Conservation (phyloP, 2,329 filamentous ascomycete species). For the Fusarium chaquense region DNA sequence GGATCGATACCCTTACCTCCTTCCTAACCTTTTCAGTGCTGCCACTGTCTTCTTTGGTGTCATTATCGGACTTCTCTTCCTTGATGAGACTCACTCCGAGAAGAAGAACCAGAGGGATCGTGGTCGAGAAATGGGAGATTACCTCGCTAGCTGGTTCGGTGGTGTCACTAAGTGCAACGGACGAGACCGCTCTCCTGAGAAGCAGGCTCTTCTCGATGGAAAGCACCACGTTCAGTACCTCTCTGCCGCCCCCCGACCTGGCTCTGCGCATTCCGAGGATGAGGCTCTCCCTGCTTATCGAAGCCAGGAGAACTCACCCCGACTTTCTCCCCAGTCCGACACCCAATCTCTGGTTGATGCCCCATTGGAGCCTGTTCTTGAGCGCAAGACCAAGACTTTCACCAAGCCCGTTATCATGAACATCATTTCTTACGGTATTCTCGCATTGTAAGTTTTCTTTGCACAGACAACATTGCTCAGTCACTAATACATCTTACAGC, state of each 20-base stretch:
- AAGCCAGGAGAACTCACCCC: slow-evolving; percentile 68
- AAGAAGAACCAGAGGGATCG: slow-evolving; percentile 81
- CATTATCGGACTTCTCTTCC: slow-evolving; percentile 81
- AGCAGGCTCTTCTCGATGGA: slow-evolving; percentile 72
- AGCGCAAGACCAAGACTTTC: slow-evolving; percentile 69
- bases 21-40: slow-evolving; percentile 92
- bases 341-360: slow-evolving; percentile 30
- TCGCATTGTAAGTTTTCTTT: slow-evolving; percentile 83
- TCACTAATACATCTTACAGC: slow-evolving; percentile 61
- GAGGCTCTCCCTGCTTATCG: slow-evolving; percentile 78
- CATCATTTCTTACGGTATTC: slow-evolving; percentile 89
- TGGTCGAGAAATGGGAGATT: slow-evolving; percentile 81
- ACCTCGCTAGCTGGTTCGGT: slow-evolving; percentile 66
- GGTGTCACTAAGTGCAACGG: slow-evolving; percentile 51
- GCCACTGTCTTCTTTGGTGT: slow-evolving; percentile 82
- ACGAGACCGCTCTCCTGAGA: slow-evolving; percentile 61
- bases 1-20: slow-evolving; percentile 87
- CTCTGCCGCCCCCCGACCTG: slow-evolving; percentile 23
- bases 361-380: slow-evolving; percentile 33
- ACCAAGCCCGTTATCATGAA: slow-evolving; percentile 87
- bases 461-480: background rate
- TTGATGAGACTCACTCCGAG: slow-evolving; percentile 93
- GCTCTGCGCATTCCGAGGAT: slow-evolving; percentile 48
- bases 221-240: slow-evolving; percentile 73
- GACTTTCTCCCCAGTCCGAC: slow-evolving; percentile 53